Evolutionary conservation across 2,329 filamentous ascomycete species (phyloP).

Genomic region (Fusarium clavum): DNA sequence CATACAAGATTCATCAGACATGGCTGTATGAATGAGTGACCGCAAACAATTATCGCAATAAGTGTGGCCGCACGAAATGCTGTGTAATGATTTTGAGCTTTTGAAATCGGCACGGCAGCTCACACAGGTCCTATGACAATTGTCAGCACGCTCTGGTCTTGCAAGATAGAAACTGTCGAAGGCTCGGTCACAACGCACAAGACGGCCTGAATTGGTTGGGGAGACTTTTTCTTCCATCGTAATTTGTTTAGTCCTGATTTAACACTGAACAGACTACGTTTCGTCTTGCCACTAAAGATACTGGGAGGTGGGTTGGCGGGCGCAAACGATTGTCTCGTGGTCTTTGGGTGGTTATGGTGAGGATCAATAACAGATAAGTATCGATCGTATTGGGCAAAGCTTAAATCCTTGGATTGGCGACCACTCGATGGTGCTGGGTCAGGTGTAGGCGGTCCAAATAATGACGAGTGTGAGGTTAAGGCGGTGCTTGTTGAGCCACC

Average conservation of each 20-base stretch:
- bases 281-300: constrained; percentile 59
- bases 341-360: constrained; percentile 57
- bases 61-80: constrained; percentile 67
- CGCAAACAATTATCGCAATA: constrained; percentile 68
- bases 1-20: constrained; percentile 69
- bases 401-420: constrained; percentile 54
- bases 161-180: constrained; percentile 17
- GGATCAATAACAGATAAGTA: constrained; percentile 61
- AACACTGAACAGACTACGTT: constrained; percentile 59
- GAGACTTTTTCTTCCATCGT: constrained; percentile 54
- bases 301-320: constrained; percentile 52
- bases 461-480: constrained; percentile 58
- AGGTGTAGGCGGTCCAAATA: constrained; percentile 47
- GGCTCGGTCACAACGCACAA: constrained; percentile 44
- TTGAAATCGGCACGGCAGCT: constrained; percentile 67
- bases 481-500: constrained; percentile 55
- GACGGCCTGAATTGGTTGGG: constrained; percentile 47
- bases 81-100: constrained; percentile 57
- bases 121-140: constrained; percentile 62
- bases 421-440: constrained; percentile 42
- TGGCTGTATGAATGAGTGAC: constrained; percentile 66
- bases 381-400: constrained; percentile 64
- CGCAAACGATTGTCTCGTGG: constrained; percentile 50
- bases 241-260: constrained; percentile 59
- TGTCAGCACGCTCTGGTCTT: constrained; percentile 33